Base-by-base conservation (phyloP, 2,329 filamentous ascomycete genomes). In the Trichothecium sympodiale region DNA sequence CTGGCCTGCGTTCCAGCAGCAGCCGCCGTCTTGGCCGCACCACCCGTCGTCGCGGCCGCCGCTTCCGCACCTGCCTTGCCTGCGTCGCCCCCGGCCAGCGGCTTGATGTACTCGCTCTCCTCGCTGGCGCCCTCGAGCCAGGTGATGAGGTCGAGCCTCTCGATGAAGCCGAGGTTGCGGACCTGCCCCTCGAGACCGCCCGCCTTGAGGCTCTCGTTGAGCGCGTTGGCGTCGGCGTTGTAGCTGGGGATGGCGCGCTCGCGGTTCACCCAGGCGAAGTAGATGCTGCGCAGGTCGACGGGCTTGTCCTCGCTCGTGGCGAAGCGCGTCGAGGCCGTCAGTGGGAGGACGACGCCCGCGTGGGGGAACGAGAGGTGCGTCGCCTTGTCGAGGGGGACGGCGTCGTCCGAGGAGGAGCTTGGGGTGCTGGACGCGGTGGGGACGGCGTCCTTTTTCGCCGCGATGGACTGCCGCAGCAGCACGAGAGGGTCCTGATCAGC, bases 241-340 rank as follows among this genome's bases (percentile, higher is more conserved):
- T 96, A 96, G 49, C 94, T 86, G 9, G 84, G 83, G 46, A 94
- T 87, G 37, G 82, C 77, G 37, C 82, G 77, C 63, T 96, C 89
- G 57, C 87, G 86, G 62, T 95, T 93, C 51, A 84, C 70, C 86
- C 87, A 98, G 38, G 87, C 87, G 54, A 96, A 94, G 66, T 89
- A 95, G 60, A 95, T 89, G 56, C 83, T 91, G 54, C 91, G 86
- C 47, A 98, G 69, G 55, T 95, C 85, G 50, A 94, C 79, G 4
- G 81, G 71, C 38, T 74, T 69, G 48, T 74, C 74, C 39, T 75
- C 73, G n/a, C 85, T 73, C n/a, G 85, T 88, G 41, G 83, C 72
- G 65, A 96, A 96, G 49, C 91, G 85, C 46, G 91, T 98, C 8
- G 80, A 70, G 12, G 73, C 71, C 34, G 74, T 77, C 45, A 94